Base-by-base conservation (phyloP, 352 stramenopile species). In the Globisporangium splendens region DNA sequence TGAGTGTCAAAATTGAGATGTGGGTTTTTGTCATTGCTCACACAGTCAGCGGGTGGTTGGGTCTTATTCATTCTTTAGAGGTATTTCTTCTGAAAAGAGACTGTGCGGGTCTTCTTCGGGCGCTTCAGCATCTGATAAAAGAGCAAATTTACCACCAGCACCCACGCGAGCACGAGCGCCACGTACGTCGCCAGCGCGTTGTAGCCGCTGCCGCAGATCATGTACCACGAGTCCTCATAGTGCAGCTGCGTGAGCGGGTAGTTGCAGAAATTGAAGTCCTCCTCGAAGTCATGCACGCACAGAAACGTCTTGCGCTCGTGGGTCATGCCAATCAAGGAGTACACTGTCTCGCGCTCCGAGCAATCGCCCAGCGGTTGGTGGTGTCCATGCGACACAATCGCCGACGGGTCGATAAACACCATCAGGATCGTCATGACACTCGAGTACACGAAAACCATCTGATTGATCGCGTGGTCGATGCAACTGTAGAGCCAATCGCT, bases 191-290 rank as follows among this genome's bases (percentile, higher is more conserved):
- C 49, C 28, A 74, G 86, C 49, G 78, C 68, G 39, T 46, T 62
- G 70, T 91, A 92, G 48, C 72, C 68, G 41, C 81, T 80, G 22
- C 84, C 84, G 68, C 84, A 94, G 63, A 94, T 87, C 74, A 89
- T 90, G 68, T 92, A 94, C 82, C 80, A 91, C 47, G 75, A 80
- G 54, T 92, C 76, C 54, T 90, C 72, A 50, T 83, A 82, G 44
- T 77, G 61, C 62, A 91, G 57, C 62, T 91, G 81, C n/a, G 77
- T 74, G 56, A 87, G 62, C 0, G 84, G 84, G 60, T 88, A 88
- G 62, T 88, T 89, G 73, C 84, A 94, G 22, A 94, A 46, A 47
- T 86, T 90, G 47, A 88, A 94, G 59, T 88, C 82, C 61, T 92
- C 84, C n/a, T 94, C 78, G 49, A 84, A 94, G 54, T 90, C 77